These are phyloP conservation scores for Pseudogymnoascus pannorum DNA, from an alignment of 2,329 filamentous ascomycete species.

Conservation along the genomic window DNA sequence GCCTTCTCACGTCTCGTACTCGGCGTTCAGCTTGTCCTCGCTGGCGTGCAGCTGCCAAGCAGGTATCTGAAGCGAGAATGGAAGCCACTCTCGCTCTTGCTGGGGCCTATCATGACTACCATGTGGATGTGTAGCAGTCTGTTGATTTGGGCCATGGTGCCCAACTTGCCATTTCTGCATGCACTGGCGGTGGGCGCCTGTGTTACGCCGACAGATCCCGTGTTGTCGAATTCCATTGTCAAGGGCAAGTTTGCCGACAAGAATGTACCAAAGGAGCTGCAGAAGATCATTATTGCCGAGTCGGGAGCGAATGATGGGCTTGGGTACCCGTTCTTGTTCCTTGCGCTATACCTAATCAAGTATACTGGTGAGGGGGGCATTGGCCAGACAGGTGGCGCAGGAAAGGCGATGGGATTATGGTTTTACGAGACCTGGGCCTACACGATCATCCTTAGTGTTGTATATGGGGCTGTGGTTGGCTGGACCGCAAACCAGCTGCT, in stretches of 20 bases:
- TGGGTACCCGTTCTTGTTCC: conserved; percentile 84
- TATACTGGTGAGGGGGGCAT: conserved; percentile 52
- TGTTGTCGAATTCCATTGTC: conserved; percentile 81
- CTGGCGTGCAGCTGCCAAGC: conserved; percentile 76
- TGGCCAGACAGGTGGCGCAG: conserved; percentile 46
- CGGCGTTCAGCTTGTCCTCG: conserved; percentile 78
- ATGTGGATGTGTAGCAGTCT: conserved; percentile 79
- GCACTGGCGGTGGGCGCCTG: conserved; percentile 73
- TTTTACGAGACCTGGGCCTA: conserved; percentile 78
- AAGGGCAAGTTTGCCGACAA: conserved; percentile 87
- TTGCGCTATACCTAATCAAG: conserved; percentile 76
- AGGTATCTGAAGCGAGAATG: conserved; percentile 71
- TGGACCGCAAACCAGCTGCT: conserved; percentile 77
- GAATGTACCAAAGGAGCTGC: conserved; percentile 70
- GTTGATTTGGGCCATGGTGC: conserved; percentile 66
- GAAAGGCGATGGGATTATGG: conserved; percentile 66
- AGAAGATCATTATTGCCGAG: conserved; percentile 69
- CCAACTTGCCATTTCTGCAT: conserved; percentile 62
- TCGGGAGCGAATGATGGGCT: conserved; percentile 76
- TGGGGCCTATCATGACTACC: conserved; percentile 71
- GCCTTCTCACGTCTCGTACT: conserved; percentile 79
- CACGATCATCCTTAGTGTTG: conserved; percentile 65
- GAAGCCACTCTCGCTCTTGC: conserved; percentile 61
- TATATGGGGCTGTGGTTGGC: conserved; percentile 69
- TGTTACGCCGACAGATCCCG: conserved; percentile 79